Evolutionary conservation across 2,329 filamentous ascomycete genomes (phyloP).

Genomic region (Geosmithia flava): DNA sequence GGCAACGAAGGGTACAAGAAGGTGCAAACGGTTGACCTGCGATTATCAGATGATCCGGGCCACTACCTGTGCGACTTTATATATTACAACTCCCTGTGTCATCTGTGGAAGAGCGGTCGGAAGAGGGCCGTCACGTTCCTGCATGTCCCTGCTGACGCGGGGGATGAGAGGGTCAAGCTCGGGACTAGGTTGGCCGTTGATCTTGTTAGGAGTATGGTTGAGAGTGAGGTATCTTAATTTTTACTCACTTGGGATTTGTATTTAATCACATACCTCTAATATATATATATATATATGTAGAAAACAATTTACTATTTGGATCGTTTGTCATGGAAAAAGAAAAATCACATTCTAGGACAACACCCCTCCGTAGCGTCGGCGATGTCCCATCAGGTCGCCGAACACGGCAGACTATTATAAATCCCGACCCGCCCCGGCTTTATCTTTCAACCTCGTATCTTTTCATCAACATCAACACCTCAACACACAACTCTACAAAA

Average conservation of each 20-base stretch:
- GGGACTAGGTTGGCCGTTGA: slow-evolving; percentile 41
- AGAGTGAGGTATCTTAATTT: slow-evolving; percentile 27
- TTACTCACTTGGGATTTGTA: too few relatives aligned
- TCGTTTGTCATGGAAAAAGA: too few relatives aligned
- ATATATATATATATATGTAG: too few relatives aligned
- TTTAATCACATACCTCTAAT: too few relatives aligned
- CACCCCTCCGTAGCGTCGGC: too few relatives aligned
- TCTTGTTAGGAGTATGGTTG: slow-evolving; percentile 43
- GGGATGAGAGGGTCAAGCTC: slow-evolving; percentile 30
- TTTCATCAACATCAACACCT: not conserved
- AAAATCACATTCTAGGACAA: too few relatives aligned
- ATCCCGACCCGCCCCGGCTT: not conserved
- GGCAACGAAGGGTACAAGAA: not conserved
- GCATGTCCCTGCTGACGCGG: slow-evolving; percentile 54
- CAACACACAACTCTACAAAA: not conserved
- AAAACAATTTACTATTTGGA: too few relatives aligned
- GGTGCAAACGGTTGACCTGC: slow-evolving; percentile 7
- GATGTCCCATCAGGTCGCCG: not conserved
- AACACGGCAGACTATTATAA: not conserved
- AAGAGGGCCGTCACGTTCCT: slow-evolving; percentile 51
- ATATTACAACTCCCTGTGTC: slow-evolving; percentile 56
- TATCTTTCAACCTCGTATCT: not conserved
- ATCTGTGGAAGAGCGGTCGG: slow-evolving; percentile 34
- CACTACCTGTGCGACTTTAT: slow-evolving; percentile 70
- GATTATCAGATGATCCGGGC: slow-evolving; percentile 58